A percentile compares a stretch with the other conserved stretches of the same genome.
Conservation (phyloP, 2,329 filamentous ascomycete genomes). For the Hypoxylon sp. region DNA sequence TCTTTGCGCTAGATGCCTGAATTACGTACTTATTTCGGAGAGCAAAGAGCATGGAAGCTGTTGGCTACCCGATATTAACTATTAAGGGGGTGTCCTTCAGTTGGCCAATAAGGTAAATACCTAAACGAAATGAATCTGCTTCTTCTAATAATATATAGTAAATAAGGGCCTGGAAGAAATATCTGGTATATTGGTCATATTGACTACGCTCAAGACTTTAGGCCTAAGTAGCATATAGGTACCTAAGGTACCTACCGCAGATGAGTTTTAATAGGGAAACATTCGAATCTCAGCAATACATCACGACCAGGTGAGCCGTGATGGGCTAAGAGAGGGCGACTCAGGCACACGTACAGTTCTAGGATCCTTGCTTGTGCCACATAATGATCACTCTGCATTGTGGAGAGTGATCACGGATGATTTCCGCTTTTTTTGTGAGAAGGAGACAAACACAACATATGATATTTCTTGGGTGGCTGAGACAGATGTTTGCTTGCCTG, state of each 20-base stretch:
- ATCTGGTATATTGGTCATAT: not conserved
- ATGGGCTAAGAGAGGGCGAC: not conserved
- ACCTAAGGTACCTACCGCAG: not conserved
- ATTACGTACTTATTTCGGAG: conserved; percentile 15
- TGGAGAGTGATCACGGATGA: not conserved
- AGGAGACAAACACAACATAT: not conserved
- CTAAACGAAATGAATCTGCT: not conserved
- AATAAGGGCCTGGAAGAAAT: no score
- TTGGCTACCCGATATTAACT: not conserved
- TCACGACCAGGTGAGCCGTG: not conserved
- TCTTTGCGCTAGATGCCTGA: not conserved
- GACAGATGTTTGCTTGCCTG: not conserved
- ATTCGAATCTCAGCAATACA: not conserved
- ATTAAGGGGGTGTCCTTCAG: not conserved
- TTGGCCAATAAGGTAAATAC: not conserved
- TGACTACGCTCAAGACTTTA: not conserved
- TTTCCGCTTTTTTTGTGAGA: not conserved
- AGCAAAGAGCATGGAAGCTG: not conserved
- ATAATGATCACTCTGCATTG: not conserved
- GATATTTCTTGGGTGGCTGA: not conserved
- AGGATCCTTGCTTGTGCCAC: not conserved
- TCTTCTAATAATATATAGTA: not conserved
- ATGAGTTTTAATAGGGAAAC: not conserved
- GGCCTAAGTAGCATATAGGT: not conserved
- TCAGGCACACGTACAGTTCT: not conserved